Base-by-base conservation (phyloP, 1,284 basidiomycete genomes). In the Binderoboletus segoi region DNA sequence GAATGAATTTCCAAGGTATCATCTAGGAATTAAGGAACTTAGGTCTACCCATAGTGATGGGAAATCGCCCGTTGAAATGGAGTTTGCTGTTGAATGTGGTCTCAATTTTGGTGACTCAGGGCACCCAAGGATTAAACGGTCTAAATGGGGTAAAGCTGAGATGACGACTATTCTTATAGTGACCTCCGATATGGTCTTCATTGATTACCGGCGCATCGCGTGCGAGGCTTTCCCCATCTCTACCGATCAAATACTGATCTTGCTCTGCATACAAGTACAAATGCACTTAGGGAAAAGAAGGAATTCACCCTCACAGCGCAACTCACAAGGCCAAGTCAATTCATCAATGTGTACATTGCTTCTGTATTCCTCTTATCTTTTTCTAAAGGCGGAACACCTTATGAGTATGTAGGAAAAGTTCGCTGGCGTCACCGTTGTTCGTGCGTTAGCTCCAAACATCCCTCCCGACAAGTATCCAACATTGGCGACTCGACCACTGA, bases 201-300 rank as follows among this genome's bases (percentile, higher is more conserved):
- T 93, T 55, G 90, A 93, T 67, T 92, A 89, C 65, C 85, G 90
- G 42, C 81, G 88, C 32, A 89, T 89, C 49, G 77, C 81, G 90
- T 91, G 63, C 66, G 85, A 74, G 23, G 8, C 24, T 49, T 48
- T 20, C 10, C 16, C 48, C 12, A 32, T 53, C 26, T 40, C 8
- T 35, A 10, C 8, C 45, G 26, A 59, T 41, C 62, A n/a, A 63
- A 8, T 47, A 40, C 38, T 60, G 26, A 67, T 37, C 11, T 42
- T 4, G 10, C 23, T 51, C 56, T 40, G 51, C 8, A 52, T n/a
- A 7, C 53, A 53, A 93, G 90, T 8, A 92, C 88, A 4, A 88
- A 83, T 60, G 77, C 77, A 4, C 77, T 93, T 53, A 79, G 72
- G 56, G 79, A 81, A 8, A 63, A 71, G 6, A 88, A 84, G 65